Percentiles rank a stretch among this genome's conserved stretches.
Conservation (phyloP, 305 asterid species). For the Rubia tinctorum region DNA sequence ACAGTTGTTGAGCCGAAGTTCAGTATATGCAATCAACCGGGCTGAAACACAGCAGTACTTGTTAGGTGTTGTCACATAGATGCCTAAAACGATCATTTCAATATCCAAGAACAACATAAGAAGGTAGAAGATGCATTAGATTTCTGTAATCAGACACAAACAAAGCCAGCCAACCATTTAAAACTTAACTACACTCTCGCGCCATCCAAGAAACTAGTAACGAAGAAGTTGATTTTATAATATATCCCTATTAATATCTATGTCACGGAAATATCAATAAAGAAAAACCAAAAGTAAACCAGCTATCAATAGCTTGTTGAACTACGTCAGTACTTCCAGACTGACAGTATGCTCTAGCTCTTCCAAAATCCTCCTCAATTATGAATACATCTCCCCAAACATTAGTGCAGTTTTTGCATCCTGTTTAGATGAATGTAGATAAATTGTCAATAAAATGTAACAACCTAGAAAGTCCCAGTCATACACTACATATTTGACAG, state of each 20-base stretch:
- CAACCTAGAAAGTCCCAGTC: background rate
- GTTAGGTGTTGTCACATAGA: constrained; percentile 17
- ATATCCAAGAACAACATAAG: background rate
- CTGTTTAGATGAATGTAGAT: constrained; percentile 26
- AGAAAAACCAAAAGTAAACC: constrained; percentile 38
- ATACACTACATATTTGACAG: background rate
- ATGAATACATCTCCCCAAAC: constrained; percentile 71
- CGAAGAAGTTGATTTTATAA: background rate
- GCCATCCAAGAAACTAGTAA: background rate
- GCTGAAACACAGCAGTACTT: constrained; percentile 48
- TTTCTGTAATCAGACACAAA: background rate
- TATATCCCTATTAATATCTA: background rate
- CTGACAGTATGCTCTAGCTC: constrained; percentile 91
- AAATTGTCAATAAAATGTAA: background rate
- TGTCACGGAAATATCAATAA: background rate
- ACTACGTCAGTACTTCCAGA: constrained; percentile 53
- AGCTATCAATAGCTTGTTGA: constrained; percentile 92
- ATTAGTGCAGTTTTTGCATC: constrained; percentile 96
- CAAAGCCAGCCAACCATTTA: background rate
- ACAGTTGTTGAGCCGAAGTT: constrained; percentile 94
- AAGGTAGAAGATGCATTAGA: background rate
- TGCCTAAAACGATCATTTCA: constrained; percentile 13
- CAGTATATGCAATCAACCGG: constrained; percentile 97
- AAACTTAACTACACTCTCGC: background rate
- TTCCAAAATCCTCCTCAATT: constrained; percentile 95